Conservation (phyloP, 2,329 filamentous ascomycete genomes). For the Claviceps sp. region DNA sequence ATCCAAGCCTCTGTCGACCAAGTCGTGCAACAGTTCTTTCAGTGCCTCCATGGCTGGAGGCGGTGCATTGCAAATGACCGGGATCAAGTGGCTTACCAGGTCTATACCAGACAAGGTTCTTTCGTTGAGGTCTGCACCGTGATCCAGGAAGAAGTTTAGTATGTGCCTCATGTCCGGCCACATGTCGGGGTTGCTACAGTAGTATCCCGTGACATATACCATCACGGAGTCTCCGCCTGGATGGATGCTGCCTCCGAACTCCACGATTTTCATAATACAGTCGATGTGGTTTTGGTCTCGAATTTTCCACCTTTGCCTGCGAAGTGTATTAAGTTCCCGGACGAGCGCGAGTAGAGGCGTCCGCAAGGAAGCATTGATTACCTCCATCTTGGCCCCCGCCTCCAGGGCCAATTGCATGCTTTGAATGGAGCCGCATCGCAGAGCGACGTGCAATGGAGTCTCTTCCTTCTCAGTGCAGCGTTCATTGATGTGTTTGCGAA, state of each 20-base stretch:
- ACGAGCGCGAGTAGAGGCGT: neutral
- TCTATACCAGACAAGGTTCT: neutral
- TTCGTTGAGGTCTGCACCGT: conserved; percentile 1
- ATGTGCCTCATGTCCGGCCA: neutral
- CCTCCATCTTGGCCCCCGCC: neutral
- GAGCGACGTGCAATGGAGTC: neutral
- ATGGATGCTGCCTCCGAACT: neutral
- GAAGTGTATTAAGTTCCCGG: neutral
- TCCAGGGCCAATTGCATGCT: neutral
- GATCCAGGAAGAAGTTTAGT: neutral
- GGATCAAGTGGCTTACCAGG: neutral
- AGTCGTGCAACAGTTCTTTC: neutral
- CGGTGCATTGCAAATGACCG: neutral
- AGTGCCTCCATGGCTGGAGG: neutral
- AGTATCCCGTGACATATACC: neutral
- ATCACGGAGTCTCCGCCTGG: neutral
- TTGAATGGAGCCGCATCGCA: neutral
- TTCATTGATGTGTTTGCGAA: neutral
- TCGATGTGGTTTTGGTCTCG: neutral
- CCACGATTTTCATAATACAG: neutral
- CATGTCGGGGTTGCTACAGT: neutral
- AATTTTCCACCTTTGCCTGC: too few relatives aligned
- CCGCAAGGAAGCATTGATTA: neutral
- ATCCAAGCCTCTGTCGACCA: neutral
- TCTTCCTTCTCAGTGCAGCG: neutral